These are phyloP conservation scores for Pichia sp. DNA, from an alignment of 1,139 yeast genomes.

Conservation along the genomic window DNA sequence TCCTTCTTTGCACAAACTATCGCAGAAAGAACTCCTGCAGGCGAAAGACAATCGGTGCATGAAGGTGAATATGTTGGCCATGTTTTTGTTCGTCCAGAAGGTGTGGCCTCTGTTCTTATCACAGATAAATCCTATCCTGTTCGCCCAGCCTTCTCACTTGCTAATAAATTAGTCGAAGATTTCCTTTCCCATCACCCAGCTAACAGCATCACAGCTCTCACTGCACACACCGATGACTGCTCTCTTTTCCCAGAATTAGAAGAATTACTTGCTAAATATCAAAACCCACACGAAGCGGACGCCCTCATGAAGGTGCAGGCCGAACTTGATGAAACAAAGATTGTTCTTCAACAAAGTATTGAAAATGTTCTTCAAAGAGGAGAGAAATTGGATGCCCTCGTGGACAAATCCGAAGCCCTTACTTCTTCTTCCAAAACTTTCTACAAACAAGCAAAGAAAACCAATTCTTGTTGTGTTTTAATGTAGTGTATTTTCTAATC, in stretches of 20 bases:
- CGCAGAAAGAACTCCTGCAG: conserved; percentile 77
- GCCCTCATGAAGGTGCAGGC: conserved; percentile 95
- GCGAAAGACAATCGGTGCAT: conserved; percentile 91
- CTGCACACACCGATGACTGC: conserved; percentile 96
- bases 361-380: conserved; percentile 94
- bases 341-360: conserved; percentile 90
- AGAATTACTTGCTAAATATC: conserved; percentile 72
- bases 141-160: conserved; percentile 91
- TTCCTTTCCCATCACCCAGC: conserved; percentile 79
- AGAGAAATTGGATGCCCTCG: conserved; percentile 87
- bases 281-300: conserved; percentile 96
- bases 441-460: conserved; percentile 95
- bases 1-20: conserved; percentile 89
- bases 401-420: conserved; percentile 90
- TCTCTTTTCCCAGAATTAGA: conserved; percentile 36
- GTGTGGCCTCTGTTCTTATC: conserved; percentile 86
- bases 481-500: conserved; percentile 35
- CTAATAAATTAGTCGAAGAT: conserved; percentile 88
- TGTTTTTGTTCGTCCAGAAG: conserved; percentile 84
- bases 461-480: conserved; percentile 89
- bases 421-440: conserved; percentile 87
- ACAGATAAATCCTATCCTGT: conserved; percentile 95
- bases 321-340: conserved; percentile 95
- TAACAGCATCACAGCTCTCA: conserved; percentile 55
- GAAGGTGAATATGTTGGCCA: conserved; percentile 91